A percentile compares a stretch with the other conserved stretches of the same genome.
These are phyloP conservation scores for Austroboletus niveus DNA, from an alignment of 1,284 basidiomycete species.

Conservation along the genomic window DNA sequence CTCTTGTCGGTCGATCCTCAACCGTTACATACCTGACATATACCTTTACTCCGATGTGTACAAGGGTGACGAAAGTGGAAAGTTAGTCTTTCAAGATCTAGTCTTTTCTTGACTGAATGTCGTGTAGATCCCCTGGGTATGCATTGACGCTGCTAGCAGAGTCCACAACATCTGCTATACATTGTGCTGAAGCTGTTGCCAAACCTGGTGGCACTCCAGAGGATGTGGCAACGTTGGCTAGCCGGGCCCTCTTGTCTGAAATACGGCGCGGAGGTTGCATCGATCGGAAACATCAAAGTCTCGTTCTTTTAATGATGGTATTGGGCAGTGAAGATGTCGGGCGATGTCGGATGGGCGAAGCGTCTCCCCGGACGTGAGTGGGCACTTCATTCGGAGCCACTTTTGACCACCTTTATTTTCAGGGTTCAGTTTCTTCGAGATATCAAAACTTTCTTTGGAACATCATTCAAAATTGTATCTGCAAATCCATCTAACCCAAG, in stretches of 20 bases:
- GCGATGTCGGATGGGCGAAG: conserved; percentile 80
- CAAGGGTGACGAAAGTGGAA: conserved; percentile 96
- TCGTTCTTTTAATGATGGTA: conserved; percentile 91
- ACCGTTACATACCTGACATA: conserved; percentile 96
- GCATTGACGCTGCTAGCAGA: conserved; percentile 89
- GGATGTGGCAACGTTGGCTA: conserved; percentile 84
- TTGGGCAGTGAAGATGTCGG: conserved; percentile 96
- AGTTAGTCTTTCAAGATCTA: conserved; percentile 49
- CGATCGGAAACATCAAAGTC: conserved; percentile 84
- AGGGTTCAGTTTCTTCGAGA: conserved; percentile 93
- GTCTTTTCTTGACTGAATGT: conserved; percentile 1
- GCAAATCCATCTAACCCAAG: conserved; percentile 48
- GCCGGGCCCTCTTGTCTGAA: conserved; percentile 76
- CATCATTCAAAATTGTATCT: conserved; percentile 55
- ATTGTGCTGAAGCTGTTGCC: conserved; percentile 85
- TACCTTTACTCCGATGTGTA: conserved; percentile 99
- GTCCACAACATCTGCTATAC: conserved; percentile 88
- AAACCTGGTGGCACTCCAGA: conserved; percentile 83
- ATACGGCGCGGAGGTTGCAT: conserved; percentile 86
- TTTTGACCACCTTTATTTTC: conserved; percentile 13
- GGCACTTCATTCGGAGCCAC: neutral
- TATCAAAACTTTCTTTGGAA: conserved; percentile 78
- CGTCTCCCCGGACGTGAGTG: conserved; percentile 79
- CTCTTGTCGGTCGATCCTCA: conserved; percentile 85
- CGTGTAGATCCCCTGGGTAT: conserved; percentile 87